Evolutionary conservation across 78 protist genomes (phyloP).

Genomic region (Cavenderia fasciculata): DNA sequence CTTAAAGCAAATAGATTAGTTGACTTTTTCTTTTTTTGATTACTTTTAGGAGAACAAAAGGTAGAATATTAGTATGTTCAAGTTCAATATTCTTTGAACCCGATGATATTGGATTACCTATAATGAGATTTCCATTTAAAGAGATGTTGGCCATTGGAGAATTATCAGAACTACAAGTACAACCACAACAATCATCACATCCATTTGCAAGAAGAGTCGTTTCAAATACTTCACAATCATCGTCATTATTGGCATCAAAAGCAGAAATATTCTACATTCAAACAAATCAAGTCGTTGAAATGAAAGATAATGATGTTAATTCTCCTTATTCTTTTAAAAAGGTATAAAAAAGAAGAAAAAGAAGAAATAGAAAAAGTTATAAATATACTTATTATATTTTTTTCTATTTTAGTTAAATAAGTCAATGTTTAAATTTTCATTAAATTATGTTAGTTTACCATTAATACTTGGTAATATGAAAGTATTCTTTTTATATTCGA

Average conservation of each 20-base stretch:
- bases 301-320: slow-evolving; percentile 66
- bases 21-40: background rate
- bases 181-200: background rate
- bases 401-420: background rate
- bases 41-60: slow-evolving; percentile 31
- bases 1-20: background rate
- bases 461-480: slow-evolving; percentile 34
- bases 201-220: background rate
- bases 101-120: slow-evolving; percentile 66
- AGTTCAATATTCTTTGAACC: slow-evolving; percentile 84
- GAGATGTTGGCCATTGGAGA: slow-evolving; percentile 25
- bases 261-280: slow-evolving; percentile 34
- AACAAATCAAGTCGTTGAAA: slow-evolving; percentile 65
- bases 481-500: slow-evolving; percentile 34
- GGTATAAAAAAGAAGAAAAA: no score
- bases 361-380: background rate
- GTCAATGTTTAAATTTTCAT: slow-evolving; percentile 53
- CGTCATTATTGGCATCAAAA: slow-evolving; percentile 11
- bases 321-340: slow-evolving; percentile 56
- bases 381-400: background rate
- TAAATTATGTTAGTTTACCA: slow-evolving; percentile 64
- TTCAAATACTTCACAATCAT: background rate
- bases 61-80: slow-evolving; percentile 81
- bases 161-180: background rate
- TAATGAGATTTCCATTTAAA: slow-evolving; percentile 66